Base-by-base conservation (phyloP, 1,139 yeast species). In the Yamadazyma mexicana region DNA sequence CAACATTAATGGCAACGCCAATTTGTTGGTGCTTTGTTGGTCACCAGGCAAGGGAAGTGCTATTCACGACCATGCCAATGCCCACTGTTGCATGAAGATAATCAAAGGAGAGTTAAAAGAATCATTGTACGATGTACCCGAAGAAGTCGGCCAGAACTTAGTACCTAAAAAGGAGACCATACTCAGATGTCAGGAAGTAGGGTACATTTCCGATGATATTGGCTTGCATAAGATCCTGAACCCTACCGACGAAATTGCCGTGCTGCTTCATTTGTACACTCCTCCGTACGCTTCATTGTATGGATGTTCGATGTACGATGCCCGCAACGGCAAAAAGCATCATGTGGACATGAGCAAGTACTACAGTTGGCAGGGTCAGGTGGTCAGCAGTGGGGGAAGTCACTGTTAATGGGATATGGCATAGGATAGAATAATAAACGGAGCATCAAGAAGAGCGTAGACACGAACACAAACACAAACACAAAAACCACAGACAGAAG, bases 11-110 rank as follows among this genome's bases (percentile, higher is more conserved):
- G 75, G 77, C 24, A 81, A 82, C 59, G 91, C 88, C 35, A 83
- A 83, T 54, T 64, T 84, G 46, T 68, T 85, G 36, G 63, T 84
- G 12, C 61, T 84, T 39, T 88, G 83, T 22, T 85, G 92, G 92
- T 73, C 76, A 40, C 89, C 89, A 0, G 79, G 79, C n/a, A 70
- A 72, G 52, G 69, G 81, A 17, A 79, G 87, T 31, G 75, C 81
- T 35, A 80, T 84, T 45, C 92, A 85, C 55, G 89, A 83, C 59
- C 92, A 84, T 51, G 87, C 91, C 24, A 73, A 79, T 43, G 89
- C 91, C 14, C 91, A 85, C 56, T 79, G 83, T 51, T 74, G 78
- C 47, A 77, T 79, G 77, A 84, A 84, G 61, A 66, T 84, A 31
- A 64, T 84, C 42, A 69, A 77, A 49, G 92, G 92, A 3, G 59